These are phyloP conservation scores for Colletotrichum magnum DNA, from an alignment of 2,329 filamentous ascomycete genomes.

Conservation along the genomic window DNA sequence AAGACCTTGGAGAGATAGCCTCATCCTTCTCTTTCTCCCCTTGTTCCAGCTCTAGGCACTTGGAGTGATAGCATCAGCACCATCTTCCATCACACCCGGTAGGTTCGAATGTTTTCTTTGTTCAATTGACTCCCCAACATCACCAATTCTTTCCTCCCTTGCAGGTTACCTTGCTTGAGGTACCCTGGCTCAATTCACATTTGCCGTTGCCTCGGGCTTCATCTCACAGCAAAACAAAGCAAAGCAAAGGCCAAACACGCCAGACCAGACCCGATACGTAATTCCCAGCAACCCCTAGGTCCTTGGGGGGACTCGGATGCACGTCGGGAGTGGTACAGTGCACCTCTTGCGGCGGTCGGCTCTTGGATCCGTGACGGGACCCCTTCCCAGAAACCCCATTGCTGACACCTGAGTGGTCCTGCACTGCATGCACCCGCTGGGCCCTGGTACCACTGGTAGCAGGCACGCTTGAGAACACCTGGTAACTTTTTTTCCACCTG, in stretches of 20 bases:
- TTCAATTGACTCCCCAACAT: not conserved
- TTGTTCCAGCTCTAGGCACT: conserved; percentile 10
- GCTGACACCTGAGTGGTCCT: conserved; percentile 18
- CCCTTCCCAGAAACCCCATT: conserved; percentile 25
- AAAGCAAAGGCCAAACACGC: conserved; percentile 24
- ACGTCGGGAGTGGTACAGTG: conserved; percentile 28
- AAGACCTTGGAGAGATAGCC: conserved; percentile 29
- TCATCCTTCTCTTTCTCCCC: conserved; percentile 30
- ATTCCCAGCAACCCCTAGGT: conserved; percentile 17
- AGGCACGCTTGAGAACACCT: conserved; percentile 47
- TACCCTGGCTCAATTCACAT: not conserved
- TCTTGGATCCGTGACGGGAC: conserved; percentile 28
- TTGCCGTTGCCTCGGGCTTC: conserved; percentile 22
- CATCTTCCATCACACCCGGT: not conserved
- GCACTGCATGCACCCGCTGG: not conserved
- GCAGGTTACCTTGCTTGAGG: not conserved
- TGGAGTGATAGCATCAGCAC: not conserved
- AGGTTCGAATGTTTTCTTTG: too few species aligned
- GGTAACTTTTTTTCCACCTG: conserved; percentile 38
- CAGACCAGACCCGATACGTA: conserved; percentile 26
- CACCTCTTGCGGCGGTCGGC: conserved; percentile 32
- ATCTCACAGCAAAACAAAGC: conserved; percentile 12
- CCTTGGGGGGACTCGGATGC: conserved; percentile 29
- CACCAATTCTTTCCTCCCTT: not conserved
- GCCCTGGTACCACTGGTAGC: conserved; percentile 44